Percentiles rank a stretch among this genome's conserved stretches.
These are phyloP conservation scores for Penicillium atrosanguineum DNA, from an alignment of 495 filamentous ascomycete genomes.

Conservation along the genomic window DNA sequence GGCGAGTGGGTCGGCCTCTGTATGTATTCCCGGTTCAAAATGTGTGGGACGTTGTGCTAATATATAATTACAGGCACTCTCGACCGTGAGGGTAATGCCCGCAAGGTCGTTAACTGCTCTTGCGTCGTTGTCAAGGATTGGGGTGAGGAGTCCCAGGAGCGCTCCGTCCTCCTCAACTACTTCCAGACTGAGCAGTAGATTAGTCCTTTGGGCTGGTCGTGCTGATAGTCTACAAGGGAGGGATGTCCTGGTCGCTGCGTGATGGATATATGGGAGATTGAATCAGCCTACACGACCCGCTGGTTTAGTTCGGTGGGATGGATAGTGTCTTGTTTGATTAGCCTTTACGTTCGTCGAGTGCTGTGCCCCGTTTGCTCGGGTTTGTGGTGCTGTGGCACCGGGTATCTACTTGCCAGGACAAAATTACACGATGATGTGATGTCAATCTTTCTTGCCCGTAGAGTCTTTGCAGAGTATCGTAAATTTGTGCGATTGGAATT, in stretches of 20 bases:
- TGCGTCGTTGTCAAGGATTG: conserved; percentile 99
- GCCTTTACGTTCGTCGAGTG: conserved; percentile 3
- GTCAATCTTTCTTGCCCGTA: conserved; percentile 3
- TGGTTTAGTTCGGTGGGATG: background rate
- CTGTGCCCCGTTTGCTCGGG: conserved; percentile 31
- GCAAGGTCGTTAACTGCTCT: conserved; percentile 99
- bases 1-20: conserved; percentile 99
- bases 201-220: conserved; percentile 12
- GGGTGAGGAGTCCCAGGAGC: conserved; percentile 99
- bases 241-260: background rate
- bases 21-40: conserved; percentile 51
- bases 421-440: conserved; percentile 21
- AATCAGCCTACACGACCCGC: background rate
- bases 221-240: conserved; percentile 11
- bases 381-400: conserved; percentile 18
- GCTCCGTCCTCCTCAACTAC: conserved; percentile 97
- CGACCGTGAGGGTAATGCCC: conserved; percentile 97
- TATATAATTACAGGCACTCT: conserved; percentile 68
- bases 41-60: conserved; percentile 15
- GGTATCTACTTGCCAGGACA: conserved; percentile 20
- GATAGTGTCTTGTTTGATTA: background rate
- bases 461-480: background rate
- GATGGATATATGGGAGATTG: conserved; percentile 2
- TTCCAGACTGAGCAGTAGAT: conserved; percentile 86
- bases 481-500: background rate